These are phyloP conservation scores for Gaultheria prostrata DNA, from an alignment of 148 eudicot genomes.

Conservation along the genomic window DNA sequence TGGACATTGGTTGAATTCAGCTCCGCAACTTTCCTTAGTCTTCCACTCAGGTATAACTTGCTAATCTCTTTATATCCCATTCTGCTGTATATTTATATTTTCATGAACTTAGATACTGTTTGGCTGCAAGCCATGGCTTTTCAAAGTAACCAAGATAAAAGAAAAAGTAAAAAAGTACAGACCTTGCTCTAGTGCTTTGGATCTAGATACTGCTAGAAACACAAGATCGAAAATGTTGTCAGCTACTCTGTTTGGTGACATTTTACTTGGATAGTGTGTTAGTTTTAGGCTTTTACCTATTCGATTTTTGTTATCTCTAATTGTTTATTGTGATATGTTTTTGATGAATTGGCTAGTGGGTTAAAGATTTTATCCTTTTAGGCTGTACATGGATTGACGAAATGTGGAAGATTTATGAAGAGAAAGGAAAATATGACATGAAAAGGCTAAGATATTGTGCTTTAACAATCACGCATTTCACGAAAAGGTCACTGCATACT, in stretches of 20 bases:
- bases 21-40: neutral
- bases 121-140: constrained; percentile 1
- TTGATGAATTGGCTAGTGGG: neutral
- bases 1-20: neutral
- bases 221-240: neutral
- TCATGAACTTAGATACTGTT: neutral
- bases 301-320: neutral
- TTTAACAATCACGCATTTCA: neutral
- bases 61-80: neutral
- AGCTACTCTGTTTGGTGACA: neutral
- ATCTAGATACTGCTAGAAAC: neutral
- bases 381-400: neutral
- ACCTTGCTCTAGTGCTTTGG: neutral
- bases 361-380: neutral
- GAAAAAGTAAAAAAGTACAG: neutral
- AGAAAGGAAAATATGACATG: neutral
- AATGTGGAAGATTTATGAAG: neutral
- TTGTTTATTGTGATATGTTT: neutral
- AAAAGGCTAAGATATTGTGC: neutral
- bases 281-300: neutral
- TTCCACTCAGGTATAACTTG: neutral
- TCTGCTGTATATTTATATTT: neutral
- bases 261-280: neutral
- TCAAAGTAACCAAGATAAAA: neutral
- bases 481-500: neutral